A percentile compares a stretch with the other conserved stretches of the same genome.
Conservation (phyloP, 306 rosid genomes). For the Cucumis melo region DNA sequence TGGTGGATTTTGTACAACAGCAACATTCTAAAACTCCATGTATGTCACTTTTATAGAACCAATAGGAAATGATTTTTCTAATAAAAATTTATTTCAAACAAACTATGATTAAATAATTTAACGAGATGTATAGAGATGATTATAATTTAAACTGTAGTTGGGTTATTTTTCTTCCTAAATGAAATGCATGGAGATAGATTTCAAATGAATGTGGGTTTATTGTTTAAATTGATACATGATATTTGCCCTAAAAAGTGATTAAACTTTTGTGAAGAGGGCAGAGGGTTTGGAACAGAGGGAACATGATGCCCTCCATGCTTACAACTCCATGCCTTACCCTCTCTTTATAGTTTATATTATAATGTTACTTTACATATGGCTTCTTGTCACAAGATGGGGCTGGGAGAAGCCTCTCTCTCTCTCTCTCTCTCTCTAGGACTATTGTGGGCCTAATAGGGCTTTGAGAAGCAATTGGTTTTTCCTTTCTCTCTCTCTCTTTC, state of each 20-base stretch:
- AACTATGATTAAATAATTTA: no score
- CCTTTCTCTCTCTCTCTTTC: background rate
- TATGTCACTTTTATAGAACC: no score
- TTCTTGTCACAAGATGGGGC: slow-evolving; percentile 1
- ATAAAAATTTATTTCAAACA: no score
- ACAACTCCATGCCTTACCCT: slow-evolving; percentile 29
- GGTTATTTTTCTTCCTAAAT: no score
- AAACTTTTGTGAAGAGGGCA: slow-evolving; percentile 26
- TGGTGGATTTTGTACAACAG: background rate
- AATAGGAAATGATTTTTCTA: no score
- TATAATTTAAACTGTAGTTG: no score
- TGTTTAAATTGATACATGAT: no score
- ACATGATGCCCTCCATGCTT: slow-evolving; percentile 62
- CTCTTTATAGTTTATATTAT: slow-evolving; percentile 11
- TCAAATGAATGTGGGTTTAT: no score
- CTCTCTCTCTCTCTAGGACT: slow-evolving; percentile 7
- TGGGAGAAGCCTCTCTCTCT: background rate
- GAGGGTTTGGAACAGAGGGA: slow-evolving; percentile 61
- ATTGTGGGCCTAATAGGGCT: background rate
- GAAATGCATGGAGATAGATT: no score
- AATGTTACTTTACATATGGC: slow-evolving; percentile 11
- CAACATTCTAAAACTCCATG: no score
- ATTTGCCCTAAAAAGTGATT: background rate
- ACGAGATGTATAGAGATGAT: no score
- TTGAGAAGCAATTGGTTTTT: background rate